Evolutionary conservation across 768 basidiomycete species (phyloP), one percentile per base, ranked within the genome.

Genomic region (Leccinum pellstonianum): DNA sequence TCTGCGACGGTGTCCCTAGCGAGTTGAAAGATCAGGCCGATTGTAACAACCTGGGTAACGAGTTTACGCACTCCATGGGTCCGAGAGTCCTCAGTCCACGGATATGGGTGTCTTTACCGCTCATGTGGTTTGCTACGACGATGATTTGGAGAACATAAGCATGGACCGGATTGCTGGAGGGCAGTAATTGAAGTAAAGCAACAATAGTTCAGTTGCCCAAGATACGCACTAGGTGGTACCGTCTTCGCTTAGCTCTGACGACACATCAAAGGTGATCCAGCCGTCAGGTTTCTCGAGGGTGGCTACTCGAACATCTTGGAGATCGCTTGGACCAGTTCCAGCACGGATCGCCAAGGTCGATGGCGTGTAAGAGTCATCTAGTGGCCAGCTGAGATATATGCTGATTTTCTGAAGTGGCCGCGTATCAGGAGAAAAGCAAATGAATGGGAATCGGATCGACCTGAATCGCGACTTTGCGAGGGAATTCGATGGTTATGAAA

Each of bases 31-130:
- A 35, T 62, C 35, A 64, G 55, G 12, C 5, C 21, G n/a, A 33
- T n/a, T 29, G n/a, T 2, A 41, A 10, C 19, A 52, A 4, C 25
- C 25, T 9, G 27, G 29, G 29, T 1, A 43, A 37, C 4, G 43
- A 27, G 48, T 25, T 31, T 33, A 55, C 84, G 60, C 70, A 95
- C 95, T 89, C 90, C 7, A 86, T 73, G 3, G 93, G 91, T 0
- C 94, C 96, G 56, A 93, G 84, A n/a, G 98, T 82, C 37, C 81
- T 86, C 43, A 98, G 75, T 4, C 96, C 95, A 12, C 97, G 86
- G 17, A 99, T 91, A 76, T 99, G 97, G 9, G 97, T 98, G 75
- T 99, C 97, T 71, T 98, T 98, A 6, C 97, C 97, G 66, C 95
- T 98, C 88, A 97, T 90, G 70, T 98, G 95, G 70, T 98, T 99